A percentile compares a stretch with the other conserved stretches of the same genome.
phyloP scores from a whole-genome alignment of 495 filamentous ascomycete genomes.

The Aspergillus carlsbadensis region DNA sequence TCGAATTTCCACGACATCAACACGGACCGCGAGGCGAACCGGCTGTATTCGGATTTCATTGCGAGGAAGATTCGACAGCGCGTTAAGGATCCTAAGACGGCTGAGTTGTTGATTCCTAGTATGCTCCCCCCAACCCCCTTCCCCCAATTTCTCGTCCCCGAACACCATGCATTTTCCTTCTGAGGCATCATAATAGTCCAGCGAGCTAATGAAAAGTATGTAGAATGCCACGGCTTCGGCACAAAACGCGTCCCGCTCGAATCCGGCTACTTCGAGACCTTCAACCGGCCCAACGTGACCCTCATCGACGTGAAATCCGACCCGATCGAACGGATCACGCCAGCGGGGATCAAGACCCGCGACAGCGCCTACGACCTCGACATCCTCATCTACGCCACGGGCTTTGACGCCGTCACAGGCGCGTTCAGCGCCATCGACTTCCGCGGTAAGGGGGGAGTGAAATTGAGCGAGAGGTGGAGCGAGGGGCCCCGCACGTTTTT shows the following conservation, averaged over 20 bases:
- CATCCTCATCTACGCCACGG: constrained; percentile 21
- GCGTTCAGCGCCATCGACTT: constrained; percentile 30
- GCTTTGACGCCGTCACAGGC: constrained; percentile 37
- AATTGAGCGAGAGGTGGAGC: constrained; percentile 22
- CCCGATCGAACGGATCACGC: constrained; percentile 29
- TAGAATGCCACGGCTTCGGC: constrained; percentile 46
- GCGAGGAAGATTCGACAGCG: constrained; percentile 37
- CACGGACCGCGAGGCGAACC: constrained; percentile 25
- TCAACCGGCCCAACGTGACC: constrained; percentile 47
- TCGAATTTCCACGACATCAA: constrained; percentile 28
- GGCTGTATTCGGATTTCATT: constrained; percentile 30
- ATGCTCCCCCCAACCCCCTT: too few species aligned
- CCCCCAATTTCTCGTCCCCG: too few species aligned
- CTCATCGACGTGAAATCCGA: constrained; percentile 48
- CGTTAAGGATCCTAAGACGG: constrained; percentile 44
- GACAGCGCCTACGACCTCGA: constrained; percentile 38
- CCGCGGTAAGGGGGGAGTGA: constrained; percentile 18
- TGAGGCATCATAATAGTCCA: too few species aligned
- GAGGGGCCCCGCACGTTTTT: constrained; percentile 25
- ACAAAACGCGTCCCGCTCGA: constrained; percentile 51
- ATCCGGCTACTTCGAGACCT: constrained; percentile 51
- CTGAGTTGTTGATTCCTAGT: constrained; percentile 48
- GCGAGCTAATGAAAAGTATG: too few species aligned
- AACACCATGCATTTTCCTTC: too few species aligned
- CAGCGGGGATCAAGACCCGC: constrained; percentile 30